Evolutionary conservation across 768 basidiomycete species (phyloP).

Genomic region (Mycena floridula): DNA sequence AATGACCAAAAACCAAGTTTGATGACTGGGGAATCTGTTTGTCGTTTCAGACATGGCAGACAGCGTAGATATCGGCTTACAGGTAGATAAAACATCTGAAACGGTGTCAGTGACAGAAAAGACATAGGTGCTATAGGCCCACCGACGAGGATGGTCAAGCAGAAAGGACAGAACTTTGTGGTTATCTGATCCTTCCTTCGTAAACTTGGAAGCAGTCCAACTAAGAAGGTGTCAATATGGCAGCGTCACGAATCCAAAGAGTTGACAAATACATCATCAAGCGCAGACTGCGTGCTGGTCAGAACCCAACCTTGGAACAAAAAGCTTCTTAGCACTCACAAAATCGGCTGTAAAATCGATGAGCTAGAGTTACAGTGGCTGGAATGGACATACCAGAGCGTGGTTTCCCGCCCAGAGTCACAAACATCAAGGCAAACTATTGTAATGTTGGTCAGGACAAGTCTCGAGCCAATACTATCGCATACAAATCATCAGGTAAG

Average conservation of each 20-base stretch:
- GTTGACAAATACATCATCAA: slow-evolving; percentile 51
- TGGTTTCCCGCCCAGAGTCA: slow-evolving; percentile 79
- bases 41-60: too few species aligned
- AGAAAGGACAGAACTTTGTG: slow-evolving; percentile 62
- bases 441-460: too few species aligned
- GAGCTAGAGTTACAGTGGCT: neutral
- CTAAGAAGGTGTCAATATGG: slow-evolving; percentile 25
- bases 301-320: neutral
- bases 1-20: slow-evolving; percentile 67
- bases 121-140: slow-evolving; percentile 1
- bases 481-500: slow-evolving; percentile 58
- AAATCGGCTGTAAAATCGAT: slow-evolving; percentile 39
- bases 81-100: slow-evolving; percentile 60
- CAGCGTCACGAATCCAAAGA: neutral
- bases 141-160: slow-evolving; percentile 73
- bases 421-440: slow-evolving; percentile 50
- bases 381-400: slow-evolving; percentile 49
- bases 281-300: slow-evolving; percentile 38
- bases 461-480: too few species aligned
- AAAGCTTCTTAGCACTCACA: slow-evolving; percentile 41
- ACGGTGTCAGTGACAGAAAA: neutral
- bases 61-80: slow-evolving; percentile 14
- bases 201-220: slow-evolving; percentile 54
- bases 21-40: slow-evolving; percentile 59
- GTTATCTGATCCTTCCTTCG: slow-evolving; percentile 33